Evolutionary conservation across 805 yeast genomes (phyloP).

Genomic region (Wickerhamomyces bisporus): DNA sequence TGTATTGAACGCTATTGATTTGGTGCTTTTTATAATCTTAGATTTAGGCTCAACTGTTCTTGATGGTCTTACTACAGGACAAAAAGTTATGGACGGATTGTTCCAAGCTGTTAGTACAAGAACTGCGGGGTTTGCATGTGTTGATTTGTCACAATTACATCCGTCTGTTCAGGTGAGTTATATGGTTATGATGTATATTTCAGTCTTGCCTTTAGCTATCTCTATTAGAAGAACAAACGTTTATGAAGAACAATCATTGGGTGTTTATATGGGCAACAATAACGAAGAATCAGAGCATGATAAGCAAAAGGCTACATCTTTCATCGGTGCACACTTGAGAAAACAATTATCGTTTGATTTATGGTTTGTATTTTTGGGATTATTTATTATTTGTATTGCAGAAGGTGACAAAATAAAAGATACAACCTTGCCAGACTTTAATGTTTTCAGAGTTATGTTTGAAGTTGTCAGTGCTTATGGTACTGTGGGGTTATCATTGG

Average conservation of each 20-base stretch:
- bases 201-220: constrained; percentile 93
- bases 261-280: constrained; percentile 57
- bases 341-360: constrained; percentile 89
- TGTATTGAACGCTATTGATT: constrained; percentile 68
- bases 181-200: constrained; percentile 96
- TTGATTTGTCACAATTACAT: constrained; percentile 64
- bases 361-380: constrained; percentile 87
- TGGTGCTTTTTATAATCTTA: constrained; percentile 71
- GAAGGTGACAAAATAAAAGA: constrained; percentile 62
- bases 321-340: constrained; percentile 82
- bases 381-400: constrained; percentile 80
- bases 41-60: constrained; percentile 58
- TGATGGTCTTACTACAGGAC: constrained; percentile 55
- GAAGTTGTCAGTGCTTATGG: constrained; percentile 95
- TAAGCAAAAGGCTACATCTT: constrained; percentile 46
- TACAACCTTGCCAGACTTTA: constrained; percentile 42
- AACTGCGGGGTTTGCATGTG: constrained; percentile 85
- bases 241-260: constrained; percentile 94
- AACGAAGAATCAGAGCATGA: constrained; percentile 19
- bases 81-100: constrained; percentile 72
- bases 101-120: constrained; percentile 91
- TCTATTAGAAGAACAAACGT: constrained; percentile 96
- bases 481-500: constrained; percentile 89
- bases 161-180: constrained; percentile 93
- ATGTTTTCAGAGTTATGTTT: constrained; percentile 70